A percentile compares a stretch with the other conserved stretches of the same genome.
phyloP scores from a whole-genome alignment of 2,329 filamentous ascomycete genomes.

The Mycogone perniciosa region DNA sequence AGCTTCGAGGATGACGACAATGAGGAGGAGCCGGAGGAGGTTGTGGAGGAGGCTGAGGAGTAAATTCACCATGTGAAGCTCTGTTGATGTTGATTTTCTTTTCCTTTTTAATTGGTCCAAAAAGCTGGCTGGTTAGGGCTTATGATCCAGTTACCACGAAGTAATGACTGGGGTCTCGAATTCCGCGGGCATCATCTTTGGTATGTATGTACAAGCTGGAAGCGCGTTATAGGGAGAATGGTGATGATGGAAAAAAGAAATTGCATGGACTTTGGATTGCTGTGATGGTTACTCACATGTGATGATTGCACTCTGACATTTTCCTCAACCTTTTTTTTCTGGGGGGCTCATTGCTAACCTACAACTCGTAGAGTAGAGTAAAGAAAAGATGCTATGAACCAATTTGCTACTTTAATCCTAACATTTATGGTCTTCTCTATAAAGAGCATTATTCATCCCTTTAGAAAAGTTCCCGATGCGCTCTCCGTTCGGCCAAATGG shows the following conservation, averaged over 20 bases:
- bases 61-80: slow-evolving; percentile 13
- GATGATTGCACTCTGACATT: too few species aligned
- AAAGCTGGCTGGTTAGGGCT: background rate
- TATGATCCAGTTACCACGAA: slow-evolving; percentile 1
- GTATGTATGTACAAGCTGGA: background rate
- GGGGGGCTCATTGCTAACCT: too few species aligned
- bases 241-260: background rate
- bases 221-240: background rate
- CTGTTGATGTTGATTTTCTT: background rate
- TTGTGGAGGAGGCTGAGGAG: slow-evolving; percentile 35
- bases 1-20: slow-evolving; percentile 90
- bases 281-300: too few species aligned
- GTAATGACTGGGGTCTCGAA: background rate
- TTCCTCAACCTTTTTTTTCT: too few species aligned
- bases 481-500: too few species aligned
- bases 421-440: too few species aligned
- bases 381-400: too few species aligned
- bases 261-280: too few species aligned
- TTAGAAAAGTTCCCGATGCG: too few species aligned
- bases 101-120: background rate
- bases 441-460: too few species aligned
- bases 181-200: background rate
- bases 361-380: too few species aligned
- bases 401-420: too few species aligned
- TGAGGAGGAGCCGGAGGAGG: slow-evolving; percentile 50